Conservation (phyloP, 495 filamentous ascomycete species). For the Talaromyces thailandensis region DNA sequence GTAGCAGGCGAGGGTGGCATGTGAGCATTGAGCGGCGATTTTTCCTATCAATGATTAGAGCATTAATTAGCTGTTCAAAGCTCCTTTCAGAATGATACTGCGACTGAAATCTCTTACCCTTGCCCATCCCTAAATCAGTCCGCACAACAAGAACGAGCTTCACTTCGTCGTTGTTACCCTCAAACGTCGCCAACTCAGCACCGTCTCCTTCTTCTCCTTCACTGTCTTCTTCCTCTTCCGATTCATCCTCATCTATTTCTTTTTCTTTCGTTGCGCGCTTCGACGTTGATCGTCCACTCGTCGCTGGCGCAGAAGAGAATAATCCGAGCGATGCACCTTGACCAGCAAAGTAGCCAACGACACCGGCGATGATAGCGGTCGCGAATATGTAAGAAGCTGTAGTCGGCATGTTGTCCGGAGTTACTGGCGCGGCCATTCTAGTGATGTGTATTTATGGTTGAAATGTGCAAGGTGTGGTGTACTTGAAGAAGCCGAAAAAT, state of each 20-base stretch:
- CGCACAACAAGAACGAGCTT: constrained; percentile 89
- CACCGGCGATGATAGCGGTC: constrained; percentile 54
- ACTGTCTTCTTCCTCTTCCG: constrained; percentile 23
- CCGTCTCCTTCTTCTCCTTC: constrained; percentile 32
- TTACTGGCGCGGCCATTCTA: constrained; percentile 30
- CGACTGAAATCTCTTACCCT: constrained; percentile 48
- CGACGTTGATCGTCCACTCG: background rate
- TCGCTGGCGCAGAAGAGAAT: constrained; percentile 17
- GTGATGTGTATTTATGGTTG: background rate
- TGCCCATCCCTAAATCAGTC: constrained; percentile 93
- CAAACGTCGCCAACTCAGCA: constrained; percentile 34
- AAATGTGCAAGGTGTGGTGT: background rate
- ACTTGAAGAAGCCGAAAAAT: constrained; percentile 5
- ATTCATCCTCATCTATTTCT: constrained; percentile 14
- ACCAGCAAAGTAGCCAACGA: constrained; percentile 58
- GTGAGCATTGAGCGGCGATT: constrained; percentile 93
- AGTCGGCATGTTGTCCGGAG: constrained; percentile 30
- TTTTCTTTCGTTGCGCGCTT: background rate
- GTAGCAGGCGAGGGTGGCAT: constrained; percentile 95
- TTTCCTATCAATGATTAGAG: constrained; percentile 57
- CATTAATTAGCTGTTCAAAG: background rate
- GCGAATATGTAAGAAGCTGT: constrained; percentile 47
- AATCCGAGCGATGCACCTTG: constrained; percentile 40
- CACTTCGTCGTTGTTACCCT: constrained; percentile 64
- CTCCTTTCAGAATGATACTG: too few species aligned